Evolutionary conservation across 2,329 filamentous ascomycete species (phyloP).

Genomic region (Phialocephala subalpina): DNA sequence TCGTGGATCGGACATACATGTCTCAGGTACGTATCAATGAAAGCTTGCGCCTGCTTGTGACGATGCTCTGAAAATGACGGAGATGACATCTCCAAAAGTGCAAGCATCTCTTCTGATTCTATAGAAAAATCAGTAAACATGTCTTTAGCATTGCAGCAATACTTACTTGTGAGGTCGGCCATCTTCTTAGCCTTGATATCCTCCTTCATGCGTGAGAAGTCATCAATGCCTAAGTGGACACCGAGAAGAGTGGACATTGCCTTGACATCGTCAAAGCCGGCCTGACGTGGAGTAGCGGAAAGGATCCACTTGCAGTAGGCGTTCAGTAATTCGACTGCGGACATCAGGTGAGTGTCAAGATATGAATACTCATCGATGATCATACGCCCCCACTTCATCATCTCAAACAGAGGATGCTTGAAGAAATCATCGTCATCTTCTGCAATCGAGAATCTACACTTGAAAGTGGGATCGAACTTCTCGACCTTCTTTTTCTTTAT

Average conservation of each 20-base stretch:
- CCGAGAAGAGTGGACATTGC: slow-evolving; percentile 64
- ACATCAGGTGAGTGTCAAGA: slow-evolving; percentile 45
- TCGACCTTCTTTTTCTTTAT: background rate
- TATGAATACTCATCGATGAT: slow-evolving; percentile 73
- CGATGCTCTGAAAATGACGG: slow-evolving; percentile 59
- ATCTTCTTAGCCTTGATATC: slow-evolving; percentile 50
- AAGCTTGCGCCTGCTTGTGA: slow-evolving; percentile 59
- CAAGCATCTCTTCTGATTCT: slow-evolving; percentile 62
- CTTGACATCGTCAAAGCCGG: slow-evolving; percentile 66
- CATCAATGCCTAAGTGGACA: slow-evolving; percentile 61
- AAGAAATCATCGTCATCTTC: background rate
- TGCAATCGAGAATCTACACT: background rate
- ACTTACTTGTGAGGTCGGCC: slow-evolving; percentile 53
- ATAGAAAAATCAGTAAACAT: slow-evolving; percentile 31
- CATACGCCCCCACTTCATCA: slow-evolving; percentile 67
- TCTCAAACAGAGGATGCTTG: slow-evolving; percentile 56
- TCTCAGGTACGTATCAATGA: slow-evolving; percentile 54
- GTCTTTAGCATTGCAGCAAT: background rate
- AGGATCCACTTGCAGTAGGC: slow-evolving; percentile 47
- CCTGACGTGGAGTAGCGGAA: slow-evolving; percentile 67
- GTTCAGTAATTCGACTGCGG: slow-evolving; percentile 10
- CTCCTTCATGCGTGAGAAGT: slow-evolving; percentile 51
- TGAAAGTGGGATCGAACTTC: background rate
- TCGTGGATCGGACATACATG: slow-evolving; percentile 30
- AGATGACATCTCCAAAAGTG: slow-evolving; percentile 57